Base-by-base conservation (phyloP, 805 yeast genomes). In the Candida ficus region DNA sequence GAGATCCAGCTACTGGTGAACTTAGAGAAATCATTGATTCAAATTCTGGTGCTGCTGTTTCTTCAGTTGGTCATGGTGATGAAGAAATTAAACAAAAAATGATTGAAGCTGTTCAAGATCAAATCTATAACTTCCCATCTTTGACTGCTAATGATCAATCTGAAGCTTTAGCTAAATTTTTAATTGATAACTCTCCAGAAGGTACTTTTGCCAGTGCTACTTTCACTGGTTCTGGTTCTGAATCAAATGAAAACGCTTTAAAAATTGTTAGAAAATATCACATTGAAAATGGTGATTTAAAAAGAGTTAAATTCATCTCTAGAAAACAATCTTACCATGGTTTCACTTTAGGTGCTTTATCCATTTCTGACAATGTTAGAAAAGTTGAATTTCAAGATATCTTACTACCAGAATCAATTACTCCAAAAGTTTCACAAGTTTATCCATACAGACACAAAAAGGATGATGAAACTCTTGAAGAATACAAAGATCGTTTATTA, bases 221-320 rank as follows among this genome's bases (percentile, higher is more conserved):
- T 25, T 68, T 66, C 57, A 69, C 76, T 37, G 78, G 79, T 43
- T 73, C 82, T 4, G 88, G 87, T 9, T 67, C 83, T 14, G 85
- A 78, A 59, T 76, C 83, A 17, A 79, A 76, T 53, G 85, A 78
- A 55, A 80, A 78, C 21, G 81, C 82, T 5, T 49, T 78, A 50
- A 78, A 78, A 61, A 73, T 79, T 46, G 74, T 75, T 22, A 64
- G 66, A 53, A 75, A 71, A 54, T 71, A 65, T 47, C 68, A 60
- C 42, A 56, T 64, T 30, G 74, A 67, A 46, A 62, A 53, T 19
- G 75, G 74, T 37, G 71, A 70, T 42, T 47, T 58, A 7, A 56
- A 63, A 41, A 64, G 75, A 55, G 54, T 56, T 49, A 64, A 68
- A 41, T 68, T 67, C 48, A 66, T 72, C 42, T 60, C 70, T n/a